Conservation (phyloP, 768 basidiomycete genomes). For the Vararia minispora region DNA sequence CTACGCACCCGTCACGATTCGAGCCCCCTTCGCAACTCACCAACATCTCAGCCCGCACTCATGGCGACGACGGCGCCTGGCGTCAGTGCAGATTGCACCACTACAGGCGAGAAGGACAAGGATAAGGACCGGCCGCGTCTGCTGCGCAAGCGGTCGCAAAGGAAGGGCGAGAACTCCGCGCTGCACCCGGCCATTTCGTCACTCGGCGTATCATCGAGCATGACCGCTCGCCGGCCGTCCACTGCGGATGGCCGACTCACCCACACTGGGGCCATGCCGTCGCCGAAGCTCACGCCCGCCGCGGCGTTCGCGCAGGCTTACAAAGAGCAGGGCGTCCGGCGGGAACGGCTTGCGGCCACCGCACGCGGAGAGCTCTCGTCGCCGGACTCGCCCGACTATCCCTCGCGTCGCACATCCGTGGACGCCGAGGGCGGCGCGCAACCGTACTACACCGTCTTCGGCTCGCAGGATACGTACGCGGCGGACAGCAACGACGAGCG, state of each 20-base stretch:
- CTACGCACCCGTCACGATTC: too few relatives aligned
- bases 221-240: slow-evolving; percentile 2
- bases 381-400: too few relatives aligned
- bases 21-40: too few relatives aligned
- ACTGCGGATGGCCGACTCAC: too few relatives aligned
- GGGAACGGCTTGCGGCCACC: slow-evolving; percentile 10
- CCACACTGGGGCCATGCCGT: neutral
- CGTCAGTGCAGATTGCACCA: too few relatives aligned
- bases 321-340: slow-evolving; percentile 11
- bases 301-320: slow-evolving; percentile 13
- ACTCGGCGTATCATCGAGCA: neutral
- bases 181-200: neutral
- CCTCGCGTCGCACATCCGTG: neutral
- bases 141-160: slow-evolving; percentile 3
- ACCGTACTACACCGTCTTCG: slow-evolving; percentile 2
- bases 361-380: slow-evolving; percentile 5
- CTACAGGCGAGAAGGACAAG: neutral
- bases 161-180: neutral
- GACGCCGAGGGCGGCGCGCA: neutral
- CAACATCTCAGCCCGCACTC: too few relatives aligned
- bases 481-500: slow-evolving; percentile 6
- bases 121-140: neutral
- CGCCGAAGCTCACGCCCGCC: slow-evolving; percentile 13
- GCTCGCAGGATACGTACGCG: slow-evolving; percentile 1
- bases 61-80: too few relatives aligned